These are phyloP conservation scores for Psilocybe azurescens DNA, from an alignment of 768 basidiomycete genomes.

Conservation along the genomic window DNA sequence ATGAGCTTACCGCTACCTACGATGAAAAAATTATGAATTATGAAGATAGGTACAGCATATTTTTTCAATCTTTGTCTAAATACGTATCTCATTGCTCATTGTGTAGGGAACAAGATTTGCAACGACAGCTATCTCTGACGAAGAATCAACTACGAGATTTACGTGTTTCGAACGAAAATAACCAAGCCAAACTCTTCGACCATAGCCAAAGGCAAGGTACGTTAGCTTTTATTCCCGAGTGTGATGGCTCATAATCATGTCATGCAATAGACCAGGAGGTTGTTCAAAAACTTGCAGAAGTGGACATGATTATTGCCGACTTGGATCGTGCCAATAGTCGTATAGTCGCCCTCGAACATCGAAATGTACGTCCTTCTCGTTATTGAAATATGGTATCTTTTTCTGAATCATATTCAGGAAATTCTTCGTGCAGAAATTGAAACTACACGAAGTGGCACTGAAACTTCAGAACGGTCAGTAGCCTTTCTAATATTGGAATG, in stretches of 20 bases:
- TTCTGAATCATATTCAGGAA: conserved; percentile 57
- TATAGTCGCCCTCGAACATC: conserved; percentile 88
- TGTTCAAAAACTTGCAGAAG: conserved; percentile 85
- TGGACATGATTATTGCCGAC: conserved; percentile 95
- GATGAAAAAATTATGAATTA: conserved; percentile 97
- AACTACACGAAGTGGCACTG: conserved; percentile 78
- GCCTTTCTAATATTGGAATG: not conserved
- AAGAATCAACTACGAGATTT: conserved; percentile 91
- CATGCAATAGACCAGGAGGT: conserved; percentile 81
- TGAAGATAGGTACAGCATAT: conserved; percentile 75
- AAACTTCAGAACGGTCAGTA: conserved; percentile 72
- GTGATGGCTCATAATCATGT: not conserved
- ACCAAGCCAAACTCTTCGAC: conserved; percentile 90
- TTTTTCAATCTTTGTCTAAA: not conserved
- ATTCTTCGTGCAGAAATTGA: conserved; percentile 96
- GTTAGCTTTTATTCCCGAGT: not conserved
- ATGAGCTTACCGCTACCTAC: conserved; percentile 95
- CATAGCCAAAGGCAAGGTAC: conserved; percentile 90
- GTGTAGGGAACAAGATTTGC: conserved; percentile 87
- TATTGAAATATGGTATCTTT: not conserved
- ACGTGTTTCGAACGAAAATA: conserved; percentile 89
- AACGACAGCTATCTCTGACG: conserved; percentile 87
- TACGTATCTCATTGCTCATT: not conserved
- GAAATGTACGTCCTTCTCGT: conserved; percentile 67
- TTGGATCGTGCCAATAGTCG: conserved; percentile 94